phyloP scores from a whole-genome alignment of 2,329 filamentous ascomycete genomes.

The Raffaelea ambrosiae region DNA sequence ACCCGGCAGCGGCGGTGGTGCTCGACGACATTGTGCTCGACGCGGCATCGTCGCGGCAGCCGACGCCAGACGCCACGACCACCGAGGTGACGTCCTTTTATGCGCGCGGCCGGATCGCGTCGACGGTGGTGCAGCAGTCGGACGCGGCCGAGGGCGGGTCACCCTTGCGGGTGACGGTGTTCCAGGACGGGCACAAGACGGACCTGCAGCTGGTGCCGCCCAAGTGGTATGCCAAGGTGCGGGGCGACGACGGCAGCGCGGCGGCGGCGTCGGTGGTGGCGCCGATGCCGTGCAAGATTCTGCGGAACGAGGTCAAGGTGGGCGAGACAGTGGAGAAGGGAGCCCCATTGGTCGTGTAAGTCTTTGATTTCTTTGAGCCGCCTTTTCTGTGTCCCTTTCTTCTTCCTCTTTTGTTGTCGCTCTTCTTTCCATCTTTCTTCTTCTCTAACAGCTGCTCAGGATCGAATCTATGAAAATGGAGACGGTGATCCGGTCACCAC shows the following conservation, averaged over 20 bases:
- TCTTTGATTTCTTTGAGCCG: slow-evolving; percentile 11
- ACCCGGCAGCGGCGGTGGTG: too few species aligned
- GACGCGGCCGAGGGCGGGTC: slow-evolving; percentile 23
- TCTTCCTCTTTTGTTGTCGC: slow-evolving; percentile 17
- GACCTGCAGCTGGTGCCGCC: slow-evolving; percentile 53
- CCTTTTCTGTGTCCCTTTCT: not conserved
- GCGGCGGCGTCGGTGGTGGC: slow-evolving; percentile 75
- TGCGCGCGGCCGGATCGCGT: slow-evolving; percentile 68
- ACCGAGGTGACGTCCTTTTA: slow-evolving; percentile 63
- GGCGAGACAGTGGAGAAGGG: slow-evolving; percentile 80
- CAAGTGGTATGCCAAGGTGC: slow-evolving; percentile 76
- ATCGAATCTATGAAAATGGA: slow-evolving; percentile 92
- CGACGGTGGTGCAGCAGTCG: slow-evolving; percentile 58
- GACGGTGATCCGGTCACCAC: slow-evolving; percentile 70
- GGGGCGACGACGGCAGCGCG: slow-evolving; percentile 59
- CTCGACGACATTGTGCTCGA: slow-evolving; percentile 35
- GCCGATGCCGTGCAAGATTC: slow-evolving; percentile 95
- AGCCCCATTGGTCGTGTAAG: slow-evolving; percentile 74
- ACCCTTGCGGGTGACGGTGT: slow-evolving; percentile 59
- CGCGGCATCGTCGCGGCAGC: slow-evolving; percentile 16
- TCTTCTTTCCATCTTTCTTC: slow-evolving; percentile 11
- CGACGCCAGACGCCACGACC: slow-evolving; percentile 14
- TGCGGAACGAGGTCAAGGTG: slow-evolving; percentile 79
- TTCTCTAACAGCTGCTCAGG: slow-evolving; percentile 28
- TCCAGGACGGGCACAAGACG: slow-evolving; percentile 58